Evolutionary conservation across 1,284 basidiomycete species (phyloP).

Genomic region (Entoloma clypeatum): DNA sequence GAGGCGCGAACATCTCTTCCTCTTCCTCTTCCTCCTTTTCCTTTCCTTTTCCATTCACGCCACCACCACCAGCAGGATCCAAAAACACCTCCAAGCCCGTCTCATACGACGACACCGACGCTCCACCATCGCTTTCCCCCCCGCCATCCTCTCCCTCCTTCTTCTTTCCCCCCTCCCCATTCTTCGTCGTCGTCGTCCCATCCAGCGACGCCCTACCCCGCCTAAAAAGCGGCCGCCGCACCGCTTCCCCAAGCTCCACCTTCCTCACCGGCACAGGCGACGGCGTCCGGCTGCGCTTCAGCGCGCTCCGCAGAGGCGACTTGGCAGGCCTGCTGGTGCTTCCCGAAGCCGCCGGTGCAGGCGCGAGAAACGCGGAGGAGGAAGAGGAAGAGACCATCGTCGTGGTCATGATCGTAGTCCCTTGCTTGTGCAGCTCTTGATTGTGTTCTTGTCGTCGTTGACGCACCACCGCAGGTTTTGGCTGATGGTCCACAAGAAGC

Average conservation of each 20-base stretch:
- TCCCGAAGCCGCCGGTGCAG: slow-evolving; percentile 1
- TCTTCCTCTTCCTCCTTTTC: slow-evolving; percentile 31
- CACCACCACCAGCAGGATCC: slow-evolving; percentile 21
- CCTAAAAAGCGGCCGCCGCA: background rate
- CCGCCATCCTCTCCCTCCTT: slow-evolving; percentile 10
- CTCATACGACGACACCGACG: slow-evolving; percentile 57
- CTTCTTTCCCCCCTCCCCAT: background rate
- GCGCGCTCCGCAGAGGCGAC: slow-evolving; percentile 58
- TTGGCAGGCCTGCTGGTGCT: slow-evolving; percentile 27
- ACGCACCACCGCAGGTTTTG: too few relatives aligned
- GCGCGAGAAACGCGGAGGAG: slow-evolving; percentile 1
- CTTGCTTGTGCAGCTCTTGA: too few relatives aligned
- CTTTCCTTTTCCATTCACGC: background rate
- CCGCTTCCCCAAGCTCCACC: background rate
- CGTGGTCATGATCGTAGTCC: background rate
- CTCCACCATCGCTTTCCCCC: slow-evolving; percentile 32
- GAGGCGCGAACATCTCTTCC: too few relatives aligned
- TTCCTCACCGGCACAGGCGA: slow-evolving; percentile 30
- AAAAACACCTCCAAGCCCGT: slow-evolving; percentile 50
- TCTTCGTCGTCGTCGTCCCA: background rate
- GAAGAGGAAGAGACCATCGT: background rate
- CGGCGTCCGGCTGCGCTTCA: slow-evolving; percentile 50
- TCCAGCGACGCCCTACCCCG: background rate
- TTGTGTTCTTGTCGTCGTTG: too few relatives aligned
- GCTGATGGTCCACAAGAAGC: too few relatives aligned